Base-by-base conservation (phyloP, 1,139 yeast species). In the Pichia sp. region DNA sequence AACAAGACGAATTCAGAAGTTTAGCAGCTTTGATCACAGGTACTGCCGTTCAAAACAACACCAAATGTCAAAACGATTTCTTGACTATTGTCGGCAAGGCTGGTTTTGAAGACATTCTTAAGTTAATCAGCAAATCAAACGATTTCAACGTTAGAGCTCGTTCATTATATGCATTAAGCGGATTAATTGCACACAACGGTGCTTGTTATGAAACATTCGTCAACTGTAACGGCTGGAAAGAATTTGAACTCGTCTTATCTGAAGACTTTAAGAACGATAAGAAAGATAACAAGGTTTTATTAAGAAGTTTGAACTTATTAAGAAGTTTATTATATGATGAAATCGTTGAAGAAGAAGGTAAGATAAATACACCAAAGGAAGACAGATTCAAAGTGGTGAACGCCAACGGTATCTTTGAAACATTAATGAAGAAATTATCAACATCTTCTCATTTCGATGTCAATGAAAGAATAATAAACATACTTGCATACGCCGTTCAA, bases 21-120 rank as follows among this genome's bases (percentile, higher is more conserved):
- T 72, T 53, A 83, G 91, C 8, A 77, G 89, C 56, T 83, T 45
- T 95, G 45, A 79, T 88, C 36, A 76, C 91, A 31, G 97, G 96
- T 3, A 86, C 93, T 1, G 96, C 98, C 0, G 95, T 87, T 1
- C 99, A 93, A 66, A 93, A 93, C 64, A 93, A 93, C 63, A 81
- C 80, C 2, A 76, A 75, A 50, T 73, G 91, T 4, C 97, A 90
- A 66, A 72, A 74, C 46, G 86, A 79, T 46, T 84, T 82, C 55
- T 58, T 72, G 35, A 74, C 77, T 50, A 71, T 82, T 50, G 71
- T 72, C 1, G 68, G 55, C 4, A 35, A 32, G 14, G 22, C 34
- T 12, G 53, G 53, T 18, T 38, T 53, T 19, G 19, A 34, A 19
- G 33, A 44, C 36, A 38, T 55, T 17, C 17, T 55, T 4, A 19